These are phyloP conservation scores for Candida sp. DNA, from an alignment of 1,139 yeast genomes.

Conservation along the genomic window DNA sequence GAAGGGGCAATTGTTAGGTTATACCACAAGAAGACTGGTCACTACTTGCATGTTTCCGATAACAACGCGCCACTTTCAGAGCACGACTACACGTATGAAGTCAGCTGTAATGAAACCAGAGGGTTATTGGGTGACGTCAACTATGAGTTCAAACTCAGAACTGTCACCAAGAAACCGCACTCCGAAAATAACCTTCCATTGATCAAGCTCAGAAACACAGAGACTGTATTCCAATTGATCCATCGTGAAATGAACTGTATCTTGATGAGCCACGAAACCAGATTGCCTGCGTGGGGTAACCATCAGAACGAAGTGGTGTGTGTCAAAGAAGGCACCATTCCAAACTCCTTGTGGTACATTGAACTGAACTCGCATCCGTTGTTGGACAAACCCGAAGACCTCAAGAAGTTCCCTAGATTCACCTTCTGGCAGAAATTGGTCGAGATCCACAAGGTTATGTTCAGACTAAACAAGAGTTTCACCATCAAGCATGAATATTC, in stretches of 20 bases:
- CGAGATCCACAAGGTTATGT: slow-evolving; percentile 42
- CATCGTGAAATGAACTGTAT: slow-evolving; percentile 67
- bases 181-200: slow-evolving; percentile 35
- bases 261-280: slow-evolving; percentile 62
- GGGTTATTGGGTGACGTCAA: slow-evolving; percentile 51
- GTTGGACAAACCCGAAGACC: slow-evolving; percentile 25
- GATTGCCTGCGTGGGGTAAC: slow-evolving; percentile 72
- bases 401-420: slow-evolving; percentile 25
- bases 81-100: slow-evolving; percentile 80
- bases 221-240: slow-evolving; percentile 58
- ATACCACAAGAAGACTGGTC: slow-evolving; percentile 64
- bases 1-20: slow-evolving; percentile 59
- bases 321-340: slow-evolving; percentile 61
- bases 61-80: slow-evolving; percentile 79
- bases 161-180: slow-evolving; percentile 31
- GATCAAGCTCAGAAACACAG: slow-evolving; percentile 52
- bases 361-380: slow-evolving; percentile 65
- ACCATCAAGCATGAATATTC: slow-evolving; percentile 30
- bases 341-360: slow-evolving; percentile 66
- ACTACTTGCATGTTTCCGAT: slow-evolving; percentile 60
- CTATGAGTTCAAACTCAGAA: slow-evolving; percentile 55
- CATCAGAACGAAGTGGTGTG: slow-evolving; percentile 81
- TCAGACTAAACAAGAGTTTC: slow-evolving; percentile 29
- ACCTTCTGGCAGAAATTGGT: slow-evolving; percentile 32
- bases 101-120: slow-evolving; percentile 63